Evolutionary conservation across 1,284 basidiomycete species (phyloP).

Genomic region (Naganishia sp.): DNA sequence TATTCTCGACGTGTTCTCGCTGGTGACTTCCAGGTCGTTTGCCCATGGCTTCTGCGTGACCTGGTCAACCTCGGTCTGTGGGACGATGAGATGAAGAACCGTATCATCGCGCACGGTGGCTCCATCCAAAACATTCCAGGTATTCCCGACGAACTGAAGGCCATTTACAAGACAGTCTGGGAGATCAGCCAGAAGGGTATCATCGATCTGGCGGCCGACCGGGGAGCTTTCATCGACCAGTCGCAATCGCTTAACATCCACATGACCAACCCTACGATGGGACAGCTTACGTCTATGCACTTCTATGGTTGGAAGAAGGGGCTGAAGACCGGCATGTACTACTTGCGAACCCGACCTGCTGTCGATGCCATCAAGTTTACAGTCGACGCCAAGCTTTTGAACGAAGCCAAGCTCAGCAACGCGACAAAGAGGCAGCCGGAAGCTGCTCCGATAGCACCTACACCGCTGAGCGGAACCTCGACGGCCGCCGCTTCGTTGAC

Average conservation of each 20-base stretch:
- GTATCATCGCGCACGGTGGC: constrained; percentile 85
- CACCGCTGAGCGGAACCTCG: constrained; percentile 13
- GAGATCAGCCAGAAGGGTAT: constrained; percentile 99
- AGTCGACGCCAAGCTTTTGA: constrained; percentile 65
- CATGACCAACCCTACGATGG: constrained; percentile 84
- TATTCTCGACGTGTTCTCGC: constrained; percentile 99
- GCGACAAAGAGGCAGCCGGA: constrained; percentile 35
- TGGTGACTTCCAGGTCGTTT: constrained; percentile 99
- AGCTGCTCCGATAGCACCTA: constrained; percentile 17
- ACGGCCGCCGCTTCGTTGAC: constrained; percentile 31
- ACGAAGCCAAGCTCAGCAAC: constrained; percentile 32
- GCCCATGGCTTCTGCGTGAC: constrained; percentile 96
- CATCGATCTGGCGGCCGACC: constrained; percentile 95
- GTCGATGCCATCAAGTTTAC: constrained; percentile 98
- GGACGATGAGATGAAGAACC: constrained; percentile 98
- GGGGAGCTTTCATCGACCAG: constrained; percentile 98
- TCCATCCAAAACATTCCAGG: constrained; percentile 87
- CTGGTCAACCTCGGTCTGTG: constrained; percentile 93
- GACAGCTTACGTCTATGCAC: constrained; percentile 97
- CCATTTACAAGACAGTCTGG: constrained; percentile 99
- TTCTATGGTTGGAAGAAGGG: constrained; percentile 99
- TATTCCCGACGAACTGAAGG: constrained; percentile 88
- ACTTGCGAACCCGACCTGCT: constrained; percentile 90
- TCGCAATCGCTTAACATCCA: constrained; percentile 85
- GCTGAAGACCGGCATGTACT: constrained; percentile 95